A percentile compares a stretch with the other conserved stretches of the same genome.
Conservation (phyloP, 2,329 filamentous ascomycete species). For the Alternaria burnsii region DNA sequence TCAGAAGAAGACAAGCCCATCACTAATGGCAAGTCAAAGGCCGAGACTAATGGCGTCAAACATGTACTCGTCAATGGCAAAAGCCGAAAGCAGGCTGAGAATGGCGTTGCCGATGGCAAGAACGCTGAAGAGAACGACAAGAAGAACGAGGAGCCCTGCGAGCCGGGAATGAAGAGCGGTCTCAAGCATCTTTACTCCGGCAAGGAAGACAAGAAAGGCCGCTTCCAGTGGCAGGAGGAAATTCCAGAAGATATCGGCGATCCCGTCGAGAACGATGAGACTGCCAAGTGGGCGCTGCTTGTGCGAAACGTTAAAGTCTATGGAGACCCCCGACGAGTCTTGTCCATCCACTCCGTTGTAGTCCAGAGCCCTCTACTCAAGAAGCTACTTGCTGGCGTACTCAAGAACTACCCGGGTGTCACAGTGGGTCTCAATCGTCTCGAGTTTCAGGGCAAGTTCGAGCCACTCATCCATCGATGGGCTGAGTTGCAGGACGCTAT, state of each 20-base stretch:
- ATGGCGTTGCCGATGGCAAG: conserved; percentile 1
- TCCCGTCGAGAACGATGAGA: conserved; percentile 67
- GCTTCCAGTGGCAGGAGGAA: conserved; percentile 47
- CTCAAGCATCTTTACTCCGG: conserved; percentile 60
- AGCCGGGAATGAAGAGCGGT: conserved; percentile 52
- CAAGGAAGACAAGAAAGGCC: conserved; percentile 52
- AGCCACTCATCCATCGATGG: conserved; percentile 74
- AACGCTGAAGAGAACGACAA: conserved; percentile 12
- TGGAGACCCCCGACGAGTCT: conserved; percentile 65
- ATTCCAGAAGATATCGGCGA: conserved; percentile 46
- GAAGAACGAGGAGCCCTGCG: conserved; percentile 24
- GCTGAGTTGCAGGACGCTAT: conserved; percentile 47
- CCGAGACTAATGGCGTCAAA: conserved; percentile 19
- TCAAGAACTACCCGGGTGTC: conserved; percentile 69
- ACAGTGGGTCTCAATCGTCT: conserved; percentile 69
- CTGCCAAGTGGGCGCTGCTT: conserved; percentile 64
- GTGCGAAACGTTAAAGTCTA: conserved; percentile 54
- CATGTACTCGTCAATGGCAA: conserved; percentile 25
- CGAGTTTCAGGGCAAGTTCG: conserved; percentile 68
- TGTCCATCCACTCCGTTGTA: conserved; percentile 70
- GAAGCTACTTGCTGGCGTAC: conserved; percentile 62
- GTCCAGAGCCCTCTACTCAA: conserved; percentile 72
- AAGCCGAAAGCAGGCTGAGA: conserved; percentile 1
- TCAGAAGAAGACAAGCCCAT: conserved; percentile 5
- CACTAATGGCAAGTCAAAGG: background rate